These are phyloP conservation scores for Colletotrichum filicis DNA, from an alignment of 2,329 filamentous ascomycete genomes.

Conservation along the genomic window DNA sequence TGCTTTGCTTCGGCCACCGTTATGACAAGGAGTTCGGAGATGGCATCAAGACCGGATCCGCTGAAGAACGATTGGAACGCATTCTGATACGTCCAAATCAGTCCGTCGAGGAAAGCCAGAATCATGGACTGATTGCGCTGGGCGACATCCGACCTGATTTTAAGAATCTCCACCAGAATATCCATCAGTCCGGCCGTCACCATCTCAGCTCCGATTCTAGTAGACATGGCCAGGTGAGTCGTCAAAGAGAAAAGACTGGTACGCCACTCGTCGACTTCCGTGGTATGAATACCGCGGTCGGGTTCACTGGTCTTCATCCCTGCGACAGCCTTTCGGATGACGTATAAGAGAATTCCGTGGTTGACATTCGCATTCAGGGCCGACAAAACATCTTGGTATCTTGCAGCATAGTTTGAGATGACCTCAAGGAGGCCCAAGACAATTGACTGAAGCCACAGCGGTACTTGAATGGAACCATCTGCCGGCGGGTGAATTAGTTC, in stretches of 20 bases:
- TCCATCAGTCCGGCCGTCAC: slow-evolving; percentile 90
- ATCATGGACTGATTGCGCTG: slow-evolving; percentile 86
- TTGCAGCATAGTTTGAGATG: slow-evolving; percentile 81
- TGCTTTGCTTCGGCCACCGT: slow-evolving; percentile 78
- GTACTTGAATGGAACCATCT: slow-evolving; percentile 74
- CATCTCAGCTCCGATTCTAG: slow-evolving; percentile 82
- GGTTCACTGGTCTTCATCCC: slow-evolving; percentile 73
- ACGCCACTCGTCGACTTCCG: slow-evolving; percentile 87
- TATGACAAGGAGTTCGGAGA: slow-evolving; percentile 86
- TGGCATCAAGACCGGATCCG: slow-evolving; percentile 86
- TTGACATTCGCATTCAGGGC: slow-evolving; percentile 97
- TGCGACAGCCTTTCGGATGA: slow-evolving; percentile 89
- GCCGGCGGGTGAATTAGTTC: slow-evolving; percentile 89
- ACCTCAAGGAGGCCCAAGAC: slow-evolving; percentile 86
- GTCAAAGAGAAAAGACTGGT: slow-evolving; percentile 90
- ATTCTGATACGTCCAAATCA: slow-evolving; percentile 86
- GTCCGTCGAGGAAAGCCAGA: slow-evolving; percentile 86
- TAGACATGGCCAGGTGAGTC: slow-evolving; percentile 80
- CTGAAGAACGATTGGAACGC: slow-evolving; percentile 86
- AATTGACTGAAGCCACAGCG: slow-evolving; percentile 82
- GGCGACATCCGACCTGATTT: slow-evolving; percentile 82
- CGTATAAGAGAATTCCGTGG: slow-evolving; percentile 92
- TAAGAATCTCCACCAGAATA: slow-evolving; percentile 88
- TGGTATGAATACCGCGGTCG: slow-evolving; percentile 68
- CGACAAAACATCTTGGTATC: slow-evolving; percentile 83